These are phyloP conservation scores for Arthrobotrys sphaeroides DNA, from an alignment of 2,329 filamentous ascomycete genomes.

Conservation along the genomic window DNA sequence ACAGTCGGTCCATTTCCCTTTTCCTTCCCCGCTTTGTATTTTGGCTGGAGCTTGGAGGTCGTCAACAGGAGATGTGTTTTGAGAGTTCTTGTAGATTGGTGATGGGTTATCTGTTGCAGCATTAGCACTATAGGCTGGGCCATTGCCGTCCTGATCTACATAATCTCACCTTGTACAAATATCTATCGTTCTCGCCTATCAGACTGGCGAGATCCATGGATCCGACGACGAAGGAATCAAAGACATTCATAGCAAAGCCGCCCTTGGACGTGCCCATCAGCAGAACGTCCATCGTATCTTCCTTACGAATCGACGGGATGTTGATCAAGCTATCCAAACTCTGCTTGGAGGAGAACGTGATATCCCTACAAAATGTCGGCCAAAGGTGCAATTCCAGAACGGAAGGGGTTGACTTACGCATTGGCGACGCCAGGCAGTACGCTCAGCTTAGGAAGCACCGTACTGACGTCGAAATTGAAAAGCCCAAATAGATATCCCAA, in stretches of 20 bases:
- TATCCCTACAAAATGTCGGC: slow-evolving; percentile 52
- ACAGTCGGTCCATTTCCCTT: slow-evolving; percentile 57
- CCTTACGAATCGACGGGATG: slow-evolving; percentile 56
- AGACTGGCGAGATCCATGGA: slow-evolving; percentile 57
- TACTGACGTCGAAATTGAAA: slow-evolving; percentile 55
- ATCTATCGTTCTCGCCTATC: slow-evolving; percentile 54
- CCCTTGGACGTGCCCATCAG: slow-evolving; percentile 57
- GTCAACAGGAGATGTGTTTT: slow-evolving; percentile 57
- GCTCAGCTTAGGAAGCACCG: slow-evolving; percentile 58
- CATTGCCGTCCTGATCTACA: neutral
- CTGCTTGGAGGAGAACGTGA: slow-evolving; percentile 58
- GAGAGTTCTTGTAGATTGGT: slow-evolving; percentile 56
- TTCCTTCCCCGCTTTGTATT: slow-evolving; percentile 59
- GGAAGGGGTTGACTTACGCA: slow-evolving; percentile 20
- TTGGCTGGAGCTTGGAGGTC: slow-evolving; percentile 42
- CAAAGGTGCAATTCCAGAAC: neutral
- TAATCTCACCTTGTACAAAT: slow-evolving; percentile 19
- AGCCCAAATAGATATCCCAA: slow-evolving; percentile 48
- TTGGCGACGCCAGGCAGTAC: slow-evolving; percentile 55
- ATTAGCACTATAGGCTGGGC: neutral
- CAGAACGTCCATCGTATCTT: slow-evolving; percentile 58
- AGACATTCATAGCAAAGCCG: slow-evolving; percentile 57
- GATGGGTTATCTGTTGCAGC: slow-evolving; percentile 55
- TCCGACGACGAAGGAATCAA: slow-evolving; percentile 58
- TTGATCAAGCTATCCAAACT: slow-evolving; percentile 58